Evolutionary conservation across 2,329 filamentous ascomycete genomes (phyloP).

Genomic region (Mollisia scopiformis): DNA sequence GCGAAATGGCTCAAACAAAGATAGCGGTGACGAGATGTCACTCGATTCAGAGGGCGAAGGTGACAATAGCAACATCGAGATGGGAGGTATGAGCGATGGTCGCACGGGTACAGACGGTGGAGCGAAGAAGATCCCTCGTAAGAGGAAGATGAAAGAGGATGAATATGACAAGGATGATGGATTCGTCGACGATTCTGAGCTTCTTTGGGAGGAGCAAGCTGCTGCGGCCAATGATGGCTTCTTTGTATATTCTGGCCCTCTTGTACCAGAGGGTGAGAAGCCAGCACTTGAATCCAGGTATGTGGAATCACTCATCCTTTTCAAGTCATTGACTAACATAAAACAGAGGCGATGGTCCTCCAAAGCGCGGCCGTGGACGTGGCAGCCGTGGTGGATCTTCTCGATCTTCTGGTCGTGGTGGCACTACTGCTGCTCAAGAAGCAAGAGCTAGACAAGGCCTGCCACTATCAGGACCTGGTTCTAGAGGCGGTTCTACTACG

Average conservation of each 20-base stretch:
- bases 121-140: conserved; percentile 66
- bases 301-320: conserved; percentile 10
- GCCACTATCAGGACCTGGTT: conserved; percentile 59
- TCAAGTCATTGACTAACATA: conserved; percentile 40
- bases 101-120: conserved; percentile 63
- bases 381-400: conserved; percentile 58
- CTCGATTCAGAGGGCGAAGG: conserved; percentile 72
- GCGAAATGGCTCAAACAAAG: conserved; percentile 68
- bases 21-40: conserved; percentile 82
- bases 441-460: conserved; percentile 45
- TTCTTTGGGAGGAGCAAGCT: conserved; percentile 94
- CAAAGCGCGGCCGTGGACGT: conserved; percentile 60
- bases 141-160: conserved; percentile 79
- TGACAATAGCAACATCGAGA: conserved; percentile 88
- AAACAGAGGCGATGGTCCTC: conserved; percentile 69
- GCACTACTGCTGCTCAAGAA: conserved; percentile 42
- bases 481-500: conserved; percentile 72
- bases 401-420: conserved; percentile 66
- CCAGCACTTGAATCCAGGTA: conserved; percentile 55
- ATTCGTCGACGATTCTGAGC: conserved; percentile 90
- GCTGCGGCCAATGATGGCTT: conserved; percentile 95
- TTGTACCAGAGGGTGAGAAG: conserved; percentile 87
- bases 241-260: conserved; percentile 94
- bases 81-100: conserved; percentile 67
- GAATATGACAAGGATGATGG: conserved; percentile 84